Evolutionary conservation across 768 basidiomycete species (phyloP).

Genomic region (Megacollybia marginata): DNA sequence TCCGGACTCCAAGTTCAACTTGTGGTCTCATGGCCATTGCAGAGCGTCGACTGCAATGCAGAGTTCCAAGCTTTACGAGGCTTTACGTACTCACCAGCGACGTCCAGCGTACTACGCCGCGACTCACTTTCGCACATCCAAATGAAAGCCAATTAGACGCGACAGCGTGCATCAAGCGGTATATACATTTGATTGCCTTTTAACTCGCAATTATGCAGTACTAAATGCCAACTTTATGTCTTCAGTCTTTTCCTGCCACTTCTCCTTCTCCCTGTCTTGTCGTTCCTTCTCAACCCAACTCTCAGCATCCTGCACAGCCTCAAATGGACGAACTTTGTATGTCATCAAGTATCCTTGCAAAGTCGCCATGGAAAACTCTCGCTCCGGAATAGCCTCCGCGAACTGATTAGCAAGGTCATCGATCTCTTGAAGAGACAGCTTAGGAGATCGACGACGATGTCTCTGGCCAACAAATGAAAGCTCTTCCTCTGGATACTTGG

Average conservation of each 20-base stretch:
- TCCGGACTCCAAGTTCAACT: too few relatives aligned
- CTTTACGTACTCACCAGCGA: too few relatives aligned
- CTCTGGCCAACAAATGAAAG: conserved; percentile 9
- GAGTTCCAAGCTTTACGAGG: too few relatives aligned
- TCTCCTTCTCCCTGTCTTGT: not conserved
- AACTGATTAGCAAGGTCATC: conserved; percentile 48
- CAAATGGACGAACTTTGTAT: conserved; percentile 40
- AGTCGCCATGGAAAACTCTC: conserved; percentile 40
- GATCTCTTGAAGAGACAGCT: conserved; percentile 31
- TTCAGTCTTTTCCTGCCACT: not conserved
- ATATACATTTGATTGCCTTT: too few relatives aligned
- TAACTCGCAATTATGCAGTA: too few relatives aligned
- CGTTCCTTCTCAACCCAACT: conserved; percentile 32
- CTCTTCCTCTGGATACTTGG: not conserved
- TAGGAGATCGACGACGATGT: conserved; percentile 30
- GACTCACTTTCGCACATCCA: too few relatives aligned
- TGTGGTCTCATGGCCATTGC: too few relatives aligned
- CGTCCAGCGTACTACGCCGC: too few relatives aligned
- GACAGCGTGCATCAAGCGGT: too few relatives aligned
- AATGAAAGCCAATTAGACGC: too few relatives aligned
- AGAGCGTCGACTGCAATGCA: too few relatives aligned
- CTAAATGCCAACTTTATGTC: too few relatives aligned
- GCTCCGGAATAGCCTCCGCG: conserved; percentile 41
- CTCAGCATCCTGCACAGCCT: conserved; percentile 28
- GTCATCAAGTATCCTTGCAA: conserved; percentile 46